Evolutionary conservation across 2,329 filamentous ascomycete genomes (phyloP), one percentile per base, ranked within the genome.

Genomic region (Cephalotrichum gorgonifer): DNA sequence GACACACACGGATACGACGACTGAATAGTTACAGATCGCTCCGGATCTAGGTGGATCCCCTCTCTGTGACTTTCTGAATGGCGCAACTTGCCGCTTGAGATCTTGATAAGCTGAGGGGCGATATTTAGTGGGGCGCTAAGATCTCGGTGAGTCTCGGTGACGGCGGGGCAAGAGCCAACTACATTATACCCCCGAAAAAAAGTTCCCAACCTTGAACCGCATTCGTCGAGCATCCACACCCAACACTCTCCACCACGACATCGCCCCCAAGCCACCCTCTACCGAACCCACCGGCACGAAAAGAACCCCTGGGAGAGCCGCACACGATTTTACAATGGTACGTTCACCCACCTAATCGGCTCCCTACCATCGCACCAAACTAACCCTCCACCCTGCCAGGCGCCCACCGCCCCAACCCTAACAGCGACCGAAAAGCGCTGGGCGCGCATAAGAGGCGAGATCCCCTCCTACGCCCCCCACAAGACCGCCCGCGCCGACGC

Each of bases 371-470:
- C 46, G 50, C 51, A 48, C 50, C 47, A 50, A 42, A 41, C 38
- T 54, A 30, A 22, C 41, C 22, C n/a, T 25, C 52, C 55, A 4
- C 20, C 50, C 26, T 47, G 44, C n/a, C 12, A 39, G 35, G 17
- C n/a, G 30, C 30, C 30, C n/a, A 39, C 35, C 35, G 35, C 35
- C 12, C 25, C 64, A 17, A 69, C 73, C 53, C 69, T 70, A 50
- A 80, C 78, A 8, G 73, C 79, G 43, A 78, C 79, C 57, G 62
- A 72, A 54, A 78, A 81, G 59, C 70, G 74, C 54, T 69, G 70
- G 53, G 70, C 72, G 52, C 73, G 75, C 57, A 62, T 76, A 43
- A 67, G 70, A 52, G 71, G 67, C 56, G 58, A 69, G 57, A 65
- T 70, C 56, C 70, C 75, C 60, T 71, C 72, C 11, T 69, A 75